A percentile compares a stretch with the other conserved stretches of the same genome.
Conservation (phyloP, 2,329 filamentous ascomycete species). For the Ophiostoma sp. region DNA sequence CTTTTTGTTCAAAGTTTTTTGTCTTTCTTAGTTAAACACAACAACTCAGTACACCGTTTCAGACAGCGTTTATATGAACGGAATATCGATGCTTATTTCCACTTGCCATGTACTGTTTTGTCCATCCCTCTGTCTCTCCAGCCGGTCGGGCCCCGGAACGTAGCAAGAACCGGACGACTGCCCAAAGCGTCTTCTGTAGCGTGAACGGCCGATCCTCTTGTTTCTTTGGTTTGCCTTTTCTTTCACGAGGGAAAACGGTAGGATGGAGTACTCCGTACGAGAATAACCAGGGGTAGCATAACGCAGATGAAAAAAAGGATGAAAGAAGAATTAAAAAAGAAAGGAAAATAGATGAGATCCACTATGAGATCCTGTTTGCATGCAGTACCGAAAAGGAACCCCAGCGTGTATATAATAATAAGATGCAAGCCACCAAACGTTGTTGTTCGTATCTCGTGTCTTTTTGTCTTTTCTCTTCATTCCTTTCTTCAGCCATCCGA, state of each 20-base stretch:
- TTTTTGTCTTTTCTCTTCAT: not conserved
- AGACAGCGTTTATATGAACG: not conserved
- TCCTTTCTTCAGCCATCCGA: not conserved
- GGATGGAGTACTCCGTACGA: not conserved
- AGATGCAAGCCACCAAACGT: not conserved
- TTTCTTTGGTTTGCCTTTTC: not conserved
- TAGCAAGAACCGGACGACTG: not conserved
- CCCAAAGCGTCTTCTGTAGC: not conserved
- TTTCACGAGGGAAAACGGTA: not conserved
- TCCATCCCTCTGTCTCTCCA: not conserved
- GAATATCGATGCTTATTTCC: not conserved
- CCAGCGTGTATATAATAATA: constrained; percentile 6
- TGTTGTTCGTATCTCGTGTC: not conserved
- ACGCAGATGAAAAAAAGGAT: not conserved
- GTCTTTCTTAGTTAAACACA: not conserved
- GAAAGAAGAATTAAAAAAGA: not conserved
- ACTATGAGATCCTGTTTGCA: not conserved
- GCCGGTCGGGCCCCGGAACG: not conserved
- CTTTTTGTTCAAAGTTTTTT: not conserved
- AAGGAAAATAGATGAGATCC: not conserved
- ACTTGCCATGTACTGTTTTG: not conserved
- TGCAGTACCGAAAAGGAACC: not conserved
- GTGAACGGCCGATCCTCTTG: not conserved
- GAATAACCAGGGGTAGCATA: not conserved
- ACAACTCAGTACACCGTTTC: not conserved